Conservation (phyloP, 768 basidiomycete genomes). For the Collybia sp. region DNA sequence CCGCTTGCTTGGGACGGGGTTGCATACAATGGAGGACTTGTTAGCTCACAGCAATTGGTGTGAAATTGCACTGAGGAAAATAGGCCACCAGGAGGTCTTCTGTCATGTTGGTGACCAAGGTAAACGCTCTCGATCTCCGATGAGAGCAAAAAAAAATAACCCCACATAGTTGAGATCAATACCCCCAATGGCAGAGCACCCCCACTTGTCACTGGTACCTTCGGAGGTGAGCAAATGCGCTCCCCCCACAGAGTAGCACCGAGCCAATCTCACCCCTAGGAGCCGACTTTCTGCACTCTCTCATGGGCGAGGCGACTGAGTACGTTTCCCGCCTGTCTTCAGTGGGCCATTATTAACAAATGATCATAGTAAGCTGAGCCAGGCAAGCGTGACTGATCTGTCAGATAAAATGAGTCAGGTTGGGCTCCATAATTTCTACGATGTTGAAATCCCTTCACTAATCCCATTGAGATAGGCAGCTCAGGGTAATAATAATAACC, state of each 20-base stretch:
- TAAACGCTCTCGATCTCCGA: slow-evolving; percentile 5
- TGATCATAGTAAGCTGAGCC: slow-evolving; percentile 44
- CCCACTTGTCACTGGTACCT: slow-evolving; percentile 66
- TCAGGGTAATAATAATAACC: slow-evolving; percentile 29
- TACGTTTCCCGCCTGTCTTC: slow-evolving; percentile 11
- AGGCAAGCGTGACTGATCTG: slow-evolving; percentile 58
- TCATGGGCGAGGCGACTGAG: slow-evolving; percentile 65
- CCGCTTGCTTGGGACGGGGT: slow-evolving; percentile 62
- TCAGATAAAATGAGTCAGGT: slow-evolving; percentile 44
- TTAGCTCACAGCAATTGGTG: slow-evolving; percentile 80
- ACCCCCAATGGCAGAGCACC: slow-evolving; percentile 53
- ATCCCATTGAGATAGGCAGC: slow-evolving; percentile 16
- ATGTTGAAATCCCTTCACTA: neutral
- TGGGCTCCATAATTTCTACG: neutral
- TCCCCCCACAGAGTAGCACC: neutral
- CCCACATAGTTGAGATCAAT: slow-evolving; percentile 32
- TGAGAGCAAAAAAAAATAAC: slow-evolving; percentile 11
- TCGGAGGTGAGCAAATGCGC: slow-evolving; percentile 37
- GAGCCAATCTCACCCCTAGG: slow-evolving; percentile 14
- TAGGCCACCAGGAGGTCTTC: slow-evolving; percentile 71
- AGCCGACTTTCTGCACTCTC: slow-evolving; percentile 62
- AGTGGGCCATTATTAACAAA: neutral
- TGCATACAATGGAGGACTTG: slow-evolving; percentile 72
- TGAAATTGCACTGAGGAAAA: slow-evolving; percentile 64
- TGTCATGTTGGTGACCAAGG: slow-evolving; percentile 73